Conservation (phyloP, 805 yeast species). For the Metschnikowia lunata region DNA sequence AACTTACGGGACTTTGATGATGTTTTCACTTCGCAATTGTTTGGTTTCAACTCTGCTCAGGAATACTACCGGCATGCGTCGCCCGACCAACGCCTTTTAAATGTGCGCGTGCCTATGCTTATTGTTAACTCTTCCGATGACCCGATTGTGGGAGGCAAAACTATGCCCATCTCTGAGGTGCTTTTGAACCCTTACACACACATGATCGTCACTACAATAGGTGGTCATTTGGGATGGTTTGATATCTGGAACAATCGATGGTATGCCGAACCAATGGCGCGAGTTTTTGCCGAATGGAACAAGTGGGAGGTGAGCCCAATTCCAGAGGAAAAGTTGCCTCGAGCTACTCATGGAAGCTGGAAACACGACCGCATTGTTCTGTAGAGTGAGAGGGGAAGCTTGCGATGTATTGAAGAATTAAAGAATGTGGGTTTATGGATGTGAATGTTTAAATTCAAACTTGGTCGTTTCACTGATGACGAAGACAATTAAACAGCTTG, state of each 20-base stretch:
- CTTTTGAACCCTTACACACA: constrained; percentile 54
- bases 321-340: constrained; percentile 22
- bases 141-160: constrained; percentile 54
- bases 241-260: constrained; percentile 29
- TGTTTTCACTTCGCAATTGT: constrained; percentile 53
- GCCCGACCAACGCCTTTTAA: constrained; percentile 51
- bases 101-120: constrained; percentile 58
- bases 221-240: constrained; percentile 67
- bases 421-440: background rate
- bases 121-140: constrained; percentile 64
- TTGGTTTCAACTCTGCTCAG: constrained; percentile 58
- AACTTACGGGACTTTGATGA: constrained; percentile 57
- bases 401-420: background rate
- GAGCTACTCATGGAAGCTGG: constrained; percentile 29
- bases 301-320: constrained; percentile 21
- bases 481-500: background rate
- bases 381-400: background rate
- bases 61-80: constrained; percentile 66
- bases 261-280: constrained; percentile 36
- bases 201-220: constrained; percentile 55
- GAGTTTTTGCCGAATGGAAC: constrained; percentile 30
- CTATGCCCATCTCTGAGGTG: constrained; percentile 50
- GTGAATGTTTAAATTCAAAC: background rate
- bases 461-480: background rate
- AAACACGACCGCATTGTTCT: constrained; percentile 29